phyloP scores from a whole-genome alignment of 345 rosid genomes.

The Eutrema yunnanense region DNA sequence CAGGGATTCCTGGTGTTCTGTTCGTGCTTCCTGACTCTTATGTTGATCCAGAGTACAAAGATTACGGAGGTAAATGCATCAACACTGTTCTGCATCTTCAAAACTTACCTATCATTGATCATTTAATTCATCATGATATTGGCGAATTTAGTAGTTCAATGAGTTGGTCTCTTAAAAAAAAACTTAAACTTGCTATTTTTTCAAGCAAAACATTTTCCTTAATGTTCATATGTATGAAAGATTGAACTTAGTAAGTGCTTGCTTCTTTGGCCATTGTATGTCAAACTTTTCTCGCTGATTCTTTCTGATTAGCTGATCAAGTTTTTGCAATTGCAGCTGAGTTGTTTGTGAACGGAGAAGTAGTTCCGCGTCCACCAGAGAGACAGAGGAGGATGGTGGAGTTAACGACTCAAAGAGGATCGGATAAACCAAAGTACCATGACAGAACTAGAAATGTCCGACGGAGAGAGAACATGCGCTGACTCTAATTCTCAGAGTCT shows the following conservation, averaged over 20 bases:
- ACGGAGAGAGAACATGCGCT: constrained; percentile 56
- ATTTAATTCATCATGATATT: neutral
- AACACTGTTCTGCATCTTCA: neutral
- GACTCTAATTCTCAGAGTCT: neutral
- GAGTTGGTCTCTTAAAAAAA: neutral
- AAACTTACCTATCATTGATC: neutral
- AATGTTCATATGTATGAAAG: neutral
- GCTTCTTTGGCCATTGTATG: neutral
- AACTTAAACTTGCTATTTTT: neutral
- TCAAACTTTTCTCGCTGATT: neutral
- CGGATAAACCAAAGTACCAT: constrained; percentile 50
- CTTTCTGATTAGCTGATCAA: neutral
- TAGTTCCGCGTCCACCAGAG: constrained; percentile 84
- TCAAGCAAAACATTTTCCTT: neutral
- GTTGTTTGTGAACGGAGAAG: constrained; percentile 82
- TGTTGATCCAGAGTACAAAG: constrained; percentile 79
- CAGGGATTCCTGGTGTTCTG: constrained; percentile 63
- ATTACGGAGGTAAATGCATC: constrained; percentile 73
- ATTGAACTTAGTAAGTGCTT: neutral
- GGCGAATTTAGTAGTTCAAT: neutral
- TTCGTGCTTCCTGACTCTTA: constrained; percentile 92
- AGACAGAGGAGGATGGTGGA: constrained; percentile 80
- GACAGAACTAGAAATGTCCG: constrained; percentile 80
- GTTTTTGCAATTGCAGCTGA: constrained; percentile 55
- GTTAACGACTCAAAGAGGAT: constrained; percentile 76